Percentiles rank a stretch among this genome's conserved stretches.
Evolutionary conservation across 169 alveolate species (phyloP).

Genomic region (Plasmodium vinckei): DNA sequence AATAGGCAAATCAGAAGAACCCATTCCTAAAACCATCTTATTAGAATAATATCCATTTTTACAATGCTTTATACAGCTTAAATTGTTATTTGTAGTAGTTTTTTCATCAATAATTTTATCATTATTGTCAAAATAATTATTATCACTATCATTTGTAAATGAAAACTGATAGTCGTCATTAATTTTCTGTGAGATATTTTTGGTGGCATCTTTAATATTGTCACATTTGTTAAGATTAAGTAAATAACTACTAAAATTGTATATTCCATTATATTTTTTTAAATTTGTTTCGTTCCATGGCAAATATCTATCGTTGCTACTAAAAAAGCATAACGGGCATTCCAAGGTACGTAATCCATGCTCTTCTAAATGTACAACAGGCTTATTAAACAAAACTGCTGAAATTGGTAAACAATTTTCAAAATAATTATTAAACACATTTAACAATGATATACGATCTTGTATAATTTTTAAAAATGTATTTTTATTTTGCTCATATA

Average conservation of each 20-base stretch:
- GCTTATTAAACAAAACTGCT: constrained; percentile 61
- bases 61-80: constrained; percentile 42
- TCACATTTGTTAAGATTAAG: background rate
- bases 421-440: constrained; percentile 53
- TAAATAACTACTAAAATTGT: background rate
- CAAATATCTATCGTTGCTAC: constrained; percentile 26
- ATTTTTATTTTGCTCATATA: constrained; percentile 50
- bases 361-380: constrained; percentile 58
- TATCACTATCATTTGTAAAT: too few relatives aligned
- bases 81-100: too few relatives aligned
- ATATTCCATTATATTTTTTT: background rate
- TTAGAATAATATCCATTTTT: constrained; percentile 44
- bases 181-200: background rate
- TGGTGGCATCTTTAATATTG: background rate
- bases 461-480: constrained; percentile 62
- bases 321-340: constrained; percentile 71
- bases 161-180: too few relatives aligned
- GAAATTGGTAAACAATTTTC: constrained; percentile 72
- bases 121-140: too few relatives aligned
- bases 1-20: constrained; percentile 82
- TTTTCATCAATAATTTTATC: too few relatives aligned
- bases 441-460: constrained; percentile 64
- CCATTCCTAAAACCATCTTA: constrained; percentile 81
- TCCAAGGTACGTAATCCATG: constrained; percentile 73
- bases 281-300: constrained; percentile 31